Percentiles rank a stretch among this genome's conserved stretches.
Conservation (phyloP, 495 filamentous ascomycete genomes). For the Elasticomyces elasticus region DNA sequence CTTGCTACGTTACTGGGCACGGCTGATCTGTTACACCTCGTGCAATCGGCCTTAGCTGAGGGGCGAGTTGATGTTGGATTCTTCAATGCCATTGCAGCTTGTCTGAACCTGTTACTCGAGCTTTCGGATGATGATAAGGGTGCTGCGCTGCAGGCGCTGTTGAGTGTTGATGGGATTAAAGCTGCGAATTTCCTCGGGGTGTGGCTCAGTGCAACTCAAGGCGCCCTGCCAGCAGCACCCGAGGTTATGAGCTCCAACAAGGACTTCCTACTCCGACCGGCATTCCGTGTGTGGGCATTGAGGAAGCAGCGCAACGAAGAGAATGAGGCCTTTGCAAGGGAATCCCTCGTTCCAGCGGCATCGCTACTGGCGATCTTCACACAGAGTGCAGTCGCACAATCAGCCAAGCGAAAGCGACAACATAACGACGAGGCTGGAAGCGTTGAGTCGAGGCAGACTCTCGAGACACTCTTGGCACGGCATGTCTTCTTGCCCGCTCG, state of each 20-base stretch:
- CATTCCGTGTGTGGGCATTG: slow-evolving; percentile 6
- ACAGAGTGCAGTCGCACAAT: neutral
- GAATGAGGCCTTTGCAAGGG: slow-evolving; percentile 22
- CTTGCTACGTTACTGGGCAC: slow-evolving; percentile 6
- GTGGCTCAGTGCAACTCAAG: neutral
- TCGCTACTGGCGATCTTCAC: slow-evolving; percentile 15
- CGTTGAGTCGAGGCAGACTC: slow-evolving; percentile 28
- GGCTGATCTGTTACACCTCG: slow-evolving; percentile 1
- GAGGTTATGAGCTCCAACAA: neutral
- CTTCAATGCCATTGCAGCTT: neutral
- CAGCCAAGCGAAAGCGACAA: slow-evolving; percentile 7
- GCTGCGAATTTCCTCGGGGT: slow-evolving; percentile 11
- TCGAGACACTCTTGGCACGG: slow-evolving; percentile 56
- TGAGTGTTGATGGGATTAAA: neutral
- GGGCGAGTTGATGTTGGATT: neutral
- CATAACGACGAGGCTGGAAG: neutral
- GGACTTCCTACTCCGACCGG: neutral
- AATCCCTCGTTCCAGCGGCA: slow-evolving; percentile 25
- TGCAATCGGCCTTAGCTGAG: neutral
- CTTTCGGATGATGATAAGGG: neutral
- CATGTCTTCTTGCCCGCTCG: slow-evolving; percentile 63
- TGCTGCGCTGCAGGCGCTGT: slow-evolving; percentile 6
- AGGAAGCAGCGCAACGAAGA: slow-evolving; percentile 9
- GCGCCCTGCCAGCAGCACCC: no score
- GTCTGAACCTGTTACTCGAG: slow-evolving; percentile 6